Evolutionary conservation across 768 basidiomycete species (phyloP).

Genomic region (Xerocomellus amylosporus): DNA sequence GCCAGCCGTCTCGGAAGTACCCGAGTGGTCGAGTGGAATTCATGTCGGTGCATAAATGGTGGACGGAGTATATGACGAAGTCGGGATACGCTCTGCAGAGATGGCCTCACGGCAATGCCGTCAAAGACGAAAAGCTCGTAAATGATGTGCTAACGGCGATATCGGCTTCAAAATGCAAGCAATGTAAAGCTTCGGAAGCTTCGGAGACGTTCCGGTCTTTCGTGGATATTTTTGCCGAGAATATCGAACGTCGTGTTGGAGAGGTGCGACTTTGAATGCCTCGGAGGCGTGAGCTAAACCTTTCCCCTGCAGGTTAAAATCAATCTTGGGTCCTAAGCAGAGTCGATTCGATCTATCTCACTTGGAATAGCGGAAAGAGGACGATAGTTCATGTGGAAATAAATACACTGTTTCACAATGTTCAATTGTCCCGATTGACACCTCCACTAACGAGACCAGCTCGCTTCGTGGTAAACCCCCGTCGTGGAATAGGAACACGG

Average conservation of each 20-base stretch:
- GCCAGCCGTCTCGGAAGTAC: conserved; percentile 4
- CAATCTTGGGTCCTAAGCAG: conserved; percentile 2
- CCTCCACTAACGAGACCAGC: conserved; percentile 31
- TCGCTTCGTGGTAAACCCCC: conserved; percentile 42
- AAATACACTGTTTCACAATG: conserved; percentile 11
- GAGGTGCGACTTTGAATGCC: conserved; percentile 1
- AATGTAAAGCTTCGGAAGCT: neutral
- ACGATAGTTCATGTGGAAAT: conserved; percentile 3
- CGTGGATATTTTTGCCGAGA: conserved; percentile 7
- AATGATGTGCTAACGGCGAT: neutral
- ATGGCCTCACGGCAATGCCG: neutral
- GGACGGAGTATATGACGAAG: conserved; percentile 15
- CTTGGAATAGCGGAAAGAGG: conserved; percentile 9
- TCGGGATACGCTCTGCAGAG: conserved; percentile 3
- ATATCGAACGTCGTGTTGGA: conserved; percentile 5
- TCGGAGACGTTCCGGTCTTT: conserved; percentile 9
- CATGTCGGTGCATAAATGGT: conserved; percentile 10
- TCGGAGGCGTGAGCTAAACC: neutral
- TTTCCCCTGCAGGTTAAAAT: conserved; percentile 9
- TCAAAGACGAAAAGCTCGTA: conserved; percentile 5
- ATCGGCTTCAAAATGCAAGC: conserved; percentile 1
- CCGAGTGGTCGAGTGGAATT: neutral
- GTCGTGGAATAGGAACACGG: conserved; percentile 34
- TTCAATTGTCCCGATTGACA: conserved; percentile 21
- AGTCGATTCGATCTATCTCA: neutral